These are phyloP conservation scores for Mycena rebaudengoi DNA, from an alignment of 768 basidiomycete genomes.

Conservation along the genomic window DNA sequence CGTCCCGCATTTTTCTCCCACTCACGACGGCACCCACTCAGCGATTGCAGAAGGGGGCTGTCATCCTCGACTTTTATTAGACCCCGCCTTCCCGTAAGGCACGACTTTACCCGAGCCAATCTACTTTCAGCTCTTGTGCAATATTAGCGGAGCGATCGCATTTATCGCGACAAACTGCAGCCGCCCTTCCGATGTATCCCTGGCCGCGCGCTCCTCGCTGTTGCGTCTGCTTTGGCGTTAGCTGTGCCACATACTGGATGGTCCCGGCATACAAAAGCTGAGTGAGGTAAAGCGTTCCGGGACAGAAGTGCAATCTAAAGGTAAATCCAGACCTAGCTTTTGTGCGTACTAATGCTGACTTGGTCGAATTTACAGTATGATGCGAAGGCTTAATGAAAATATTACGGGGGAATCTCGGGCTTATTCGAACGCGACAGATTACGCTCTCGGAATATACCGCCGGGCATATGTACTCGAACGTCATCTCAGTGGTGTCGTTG, in stretches of 20 bases:
- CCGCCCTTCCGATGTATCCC: constrained; percentile 4
- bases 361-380: background rate
- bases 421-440: constrained; percentile 1
- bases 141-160: too few relatives aligned
- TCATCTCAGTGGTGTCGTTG: background rate
- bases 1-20: too few relatives aligned
- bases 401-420: constrained; percentile 3
- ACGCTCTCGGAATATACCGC: constrained; percentile 1
- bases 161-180: too few relatives aligned
- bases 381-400: constrained; percentile 6
- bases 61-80: too few relatives aligned
- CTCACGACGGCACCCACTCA: too few relatives aligned
- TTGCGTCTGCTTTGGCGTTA: background rate
- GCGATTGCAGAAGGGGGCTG: too few relatives aligned
- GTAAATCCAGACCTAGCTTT: background rate
- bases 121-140: too few relatives aligned
- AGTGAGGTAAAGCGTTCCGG: background rate
- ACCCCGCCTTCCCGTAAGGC: too few relatives aligned
- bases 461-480: background rate
- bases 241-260: constrained; percentile 14
- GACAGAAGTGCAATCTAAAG: background rate
- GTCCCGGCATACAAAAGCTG: constrained; percentile 10
- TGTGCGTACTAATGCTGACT: background rate
- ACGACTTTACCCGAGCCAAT: too few relatives aligned
- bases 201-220: constrained; percentile 3